These are phyloP conservation scores for Scheffersomyces segobiensis DNA, from an alignment of 1,139 yeast species.

Conservation along the genomic window DNA sequence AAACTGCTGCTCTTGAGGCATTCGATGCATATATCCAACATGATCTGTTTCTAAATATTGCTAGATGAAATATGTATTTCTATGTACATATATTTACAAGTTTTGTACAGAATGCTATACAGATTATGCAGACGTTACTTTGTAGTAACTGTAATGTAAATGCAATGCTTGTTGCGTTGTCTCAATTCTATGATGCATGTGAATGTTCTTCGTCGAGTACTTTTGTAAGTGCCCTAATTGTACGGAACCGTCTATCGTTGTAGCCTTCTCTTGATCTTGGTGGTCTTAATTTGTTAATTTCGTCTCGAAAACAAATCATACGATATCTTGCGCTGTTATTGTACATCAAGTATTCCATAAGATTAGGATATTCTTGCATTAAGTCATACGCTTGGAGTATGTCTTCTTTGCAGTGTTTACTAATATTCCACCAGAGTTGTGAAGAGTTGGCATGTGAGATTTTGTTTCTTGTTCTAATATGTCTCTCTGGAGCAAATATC, in stretches of 20 bases:
- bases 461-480: conserved; percentile 19
- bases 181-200: neutral
- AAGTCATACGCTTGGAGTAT: conserved; percentile 20
- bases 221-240: conserved; percentile 13
- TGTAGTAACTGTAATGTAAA: neutral
- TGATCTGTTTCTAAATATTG: neutral
- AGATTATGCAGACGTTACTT: neutral
- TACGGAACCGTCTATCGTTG: conserved; percentile 21
- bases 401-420: conserved; percentile 17
- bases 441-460: conserved; percentile 17
- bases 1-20: neutral
- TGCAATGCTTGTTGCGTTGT: neutral
- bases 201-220: neutral
- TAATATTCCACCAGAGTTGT: conserved; percentile 18
- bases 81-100: conserved; percentile 2
- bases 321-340: conserved; percentile 19
- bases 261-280: conserved; percentile 20
- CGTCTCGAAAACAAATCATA: conserved; percentile 21
- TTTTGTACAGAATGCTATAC: neutral
- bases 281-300: conserved; percentile 21
- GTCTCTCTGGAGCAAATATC: conserved; percentile 28
- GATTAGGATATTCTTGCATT: conserved; percentile 35
- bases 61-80: neutral
- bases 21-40: neutral
- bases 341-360: conserved; percentile 30